Evolutionary conservation across 1,284 basidiomycete genomes (phyloP).

Genomic region (Cutaneotrichosporon sp.): DNA sequence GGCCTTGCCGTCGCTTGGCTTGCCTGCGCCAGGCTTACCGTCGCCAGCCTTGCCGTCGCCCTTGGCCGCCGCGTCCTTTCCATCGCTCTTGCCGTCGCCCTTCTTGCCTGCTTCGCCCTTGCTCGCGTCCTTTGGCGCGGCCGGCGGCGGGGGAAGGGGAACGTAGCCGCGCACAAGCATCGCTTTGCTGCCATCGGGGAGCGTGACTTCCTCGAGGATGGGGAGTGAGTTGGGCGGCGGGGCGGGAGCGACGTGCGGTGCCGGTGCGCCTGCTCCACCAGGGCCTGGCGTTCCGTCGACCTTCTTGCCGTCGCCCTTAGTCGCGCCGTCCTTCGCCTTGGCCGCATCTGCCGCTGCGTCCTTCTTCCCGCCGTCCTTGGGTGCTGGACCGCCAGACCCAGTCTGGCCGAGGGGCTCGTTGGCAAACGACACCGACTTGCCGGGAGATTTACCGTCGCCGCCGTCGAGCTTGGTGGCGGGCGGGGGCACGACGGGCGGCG

Average conservation of each 20-base stretch:
- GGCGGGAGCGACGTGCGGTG: background rate
- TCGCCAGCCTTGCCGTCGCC: background rate
- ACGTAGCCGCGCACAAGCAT: constrained; percentile 1
- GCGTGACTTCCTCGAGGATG: background rate
- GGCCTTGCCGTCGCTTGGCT: background rate
- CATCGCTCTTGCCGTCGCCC: background rate
- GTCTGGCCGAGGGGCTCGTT: background rate
- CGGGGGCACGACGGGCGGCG: background rate
- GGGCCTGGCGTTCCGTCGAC: background rate
- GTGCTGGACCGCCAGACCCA: background rate
- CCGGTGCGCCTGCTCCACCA: constrained; percentile 17
- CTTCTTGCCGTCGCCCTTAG: too few species aligned
- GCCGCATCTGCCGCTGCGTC: too few species aligned
- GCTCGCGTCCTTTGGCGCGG: background rate
- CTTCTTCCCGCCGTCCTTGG: too few species aligned
- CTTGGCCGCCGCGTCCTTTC: background rate
- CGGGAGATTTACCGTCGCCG: background rate
- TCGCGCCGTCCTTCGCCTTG: too few species aligned
- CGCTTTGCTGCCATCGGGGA: background rate
- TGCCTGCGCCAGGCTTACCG: background rate
- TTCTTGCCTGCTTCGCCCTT: background rate
- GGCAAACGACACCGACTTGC: constrained; percentile 2
- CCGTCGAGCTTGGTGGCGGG: background rate
- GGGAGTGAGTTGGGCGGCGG: background rate
- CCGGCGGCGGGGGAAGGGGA: background rate